Conservation (phyloP, 768 basidiomycete genomes). For the Myochromella boudieri region DNA sequence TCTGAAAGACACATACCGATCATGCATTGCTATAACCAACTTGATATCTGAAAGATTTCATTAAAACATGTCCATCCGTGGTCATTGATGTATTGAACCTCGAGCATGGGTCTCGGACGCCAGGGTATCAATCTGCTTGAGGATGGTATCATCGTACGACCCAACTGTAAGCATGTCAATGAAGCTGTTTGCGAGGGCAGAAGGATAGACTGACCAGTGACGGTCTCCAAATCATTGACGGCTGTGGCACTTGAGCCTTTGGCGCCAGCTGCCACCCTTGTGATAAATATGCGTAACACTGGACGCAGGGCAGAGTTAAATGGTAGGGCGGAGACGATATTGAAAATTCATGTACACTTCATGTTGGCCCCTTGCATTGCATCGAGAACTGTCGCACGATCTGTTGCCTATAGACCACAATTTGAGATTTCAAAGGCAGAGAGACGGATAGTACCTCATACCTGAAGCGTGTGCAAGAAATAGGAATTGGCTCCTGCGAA, state of each 20-base stretch:
- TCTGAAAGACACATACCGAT: conserved; percentile 10
- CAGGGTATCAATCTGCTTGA: conserved; percentile 21
- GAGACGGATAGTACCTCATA: conserved; percentile 6
- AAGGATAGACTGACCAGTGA: conserved; percentile 11
- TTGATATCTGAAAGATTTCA: conserved; percentile 20
- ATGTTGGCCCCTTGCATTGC: conserved; percentile 14
- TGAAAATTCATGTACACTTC: conserved; percentile 6
- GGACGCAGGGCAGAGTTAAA: background rate
- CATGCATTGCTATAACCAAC: conserved; percentile 26
- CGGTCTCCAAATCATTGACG: conserved; percentile 23
- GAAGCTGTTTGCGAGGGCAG: background rate
- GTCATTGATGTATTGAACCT: conserved; percentile 15
- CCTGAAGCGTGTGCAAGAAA: conserved; percentile 22
- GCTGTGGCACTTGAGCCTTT: conserved; percentile 24
- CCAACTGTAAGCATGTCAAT: conserved; percentile 17
- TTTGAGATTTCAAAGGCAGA: background rate
- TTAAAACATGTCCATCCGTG: no score
- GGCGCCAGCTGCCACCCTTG: conserved; percentile 20
- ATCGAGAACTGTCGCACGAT: conserved; percentile 17
- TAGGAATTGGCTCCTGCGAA: conserved; percentile 27
- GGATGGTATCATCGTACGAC: conserved; percentile 24
- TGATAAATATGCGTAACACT: conserved; percentile 25
- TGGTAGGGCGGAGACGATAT: background rate
- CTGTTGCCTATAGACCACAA: conserved; percentile 10
- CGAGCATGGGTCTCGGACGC: conserved; percentile 23